Base-by-base conservation (phyloP, 345 rosid genomes). In the Firmiana major region DNA sequence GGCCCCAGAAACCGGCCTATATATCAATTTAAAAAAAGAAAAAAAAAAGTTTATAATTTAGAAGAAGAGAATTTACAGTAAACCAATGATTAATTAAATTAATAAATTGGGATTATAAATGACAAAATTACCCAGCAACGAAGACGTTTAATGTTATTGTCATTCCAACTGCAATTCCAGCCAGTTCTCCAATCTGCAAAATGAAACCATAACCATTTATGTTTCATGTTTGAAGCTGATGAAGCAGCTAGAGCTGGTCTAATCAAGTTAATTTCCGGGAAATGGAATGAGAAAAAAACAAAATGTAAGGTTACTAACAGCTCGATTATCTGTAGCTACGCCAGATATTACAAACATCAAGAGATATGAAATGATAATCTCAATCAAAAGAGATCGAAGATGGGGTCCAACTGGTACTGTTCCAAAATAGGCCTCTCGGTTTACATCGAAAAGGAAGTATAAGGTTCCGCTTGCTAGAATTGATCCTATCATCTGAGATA, bases 1-100 rank as follows among this genome's bases (percentile, higher is more conserved):
- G 31, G 89, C 98, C 80, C 98, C 97, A 2, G 92, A 88, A 2
- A 89, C 75, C 4, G 91, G 94, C 71, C 94, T 31, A 31, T 31
- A 31, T 92, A 84, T 75, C 38, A 11, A 45, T 15, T 19, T 7
- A 78, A 54, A 43, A 26, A n/a, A n/a, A n/a, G n/a, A n/a, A n/a
- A n/a, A n/a, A n/a, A n/a, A 38, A 13, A 10, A 31, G 16, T 11
- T 6, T 2, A 31, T 6, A 71, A 58, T 36, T 38, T 40, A 24
- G 19, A 45, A 3, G 7, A 67, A n/a, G 4, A 1, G 11, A 57
- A 21, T 31, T 24, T 55, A 8, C n/a, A 63, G 8, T 26, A 28
- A 9, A 57, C 8, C 0, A 24, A 31, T 2, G 34, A 31, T 31
- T 31, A 31, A 31, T 31, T 31, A 31, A 31, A 31, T 31, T 31